Base-by-base conservation (phyloP, 306 rosid genomes). In the Rosa persica region DNA sequence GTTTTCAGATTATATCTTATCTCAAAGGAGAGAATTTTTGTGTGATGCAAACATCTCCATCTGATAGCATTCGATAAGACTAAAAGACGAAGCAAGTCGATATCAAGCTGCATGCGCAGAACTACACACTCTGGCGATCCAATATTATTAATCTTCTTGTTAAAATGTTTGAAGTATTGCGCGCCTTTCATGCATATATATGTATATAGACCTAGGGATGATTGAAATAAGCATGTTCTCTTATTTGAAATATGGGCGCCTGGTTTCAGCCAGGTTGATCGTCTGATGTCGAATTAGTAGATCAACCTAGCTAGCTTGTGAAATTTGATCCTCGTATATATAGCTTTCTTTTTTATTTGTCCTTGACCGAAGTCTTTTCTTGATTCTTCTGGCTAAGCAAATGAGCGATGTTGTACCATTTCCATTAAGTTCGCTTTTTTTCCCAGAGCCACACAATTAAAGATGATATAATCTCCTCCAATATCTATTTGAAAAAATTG, bases 11-110 rank as follows among this genome's bases (percentile, higher is more conserved):
- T 49, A 39, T 74, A 39, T 69, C 80, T 15, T 46, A 25, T 61
- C 86, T 82, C 17, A 78, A 78, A 57, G 80, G 72, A 52, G 73
- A 78, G 19, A 67, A 6, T 15, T 39, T 82, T 4, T 73, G 75
- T 39, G 54, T 13, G 3, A 82, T 73, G 79, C 34, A 82, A 72
- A 47, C 58, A 67, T 67, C 85, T 67, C 79, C 76, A 47, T 73
- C 77, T 34, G 62, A 52, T 36, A 52, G 19, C 48, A 38, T 19
- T 73, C 39, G 22, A 39, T 22, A 12, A 62, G 40, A 62, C 19
- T 13, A 13, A 30, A 5, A 25, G 67, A 27, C 20, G 40, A 27
- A 23, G 34, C 64, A 7, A 8, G 30, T 58, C 27, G 15, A 10
- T 11, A 58, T 23, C 16, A 58, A 11, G 65, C 36, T 58, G 6